A percentile compares a stretch with the other conserved stretches of the same genome.
These are phyloP conservation scores for Cucumis cinereus DNA, from an alignment of 306 rosid species.

Conservation along the genomic window DNA sequence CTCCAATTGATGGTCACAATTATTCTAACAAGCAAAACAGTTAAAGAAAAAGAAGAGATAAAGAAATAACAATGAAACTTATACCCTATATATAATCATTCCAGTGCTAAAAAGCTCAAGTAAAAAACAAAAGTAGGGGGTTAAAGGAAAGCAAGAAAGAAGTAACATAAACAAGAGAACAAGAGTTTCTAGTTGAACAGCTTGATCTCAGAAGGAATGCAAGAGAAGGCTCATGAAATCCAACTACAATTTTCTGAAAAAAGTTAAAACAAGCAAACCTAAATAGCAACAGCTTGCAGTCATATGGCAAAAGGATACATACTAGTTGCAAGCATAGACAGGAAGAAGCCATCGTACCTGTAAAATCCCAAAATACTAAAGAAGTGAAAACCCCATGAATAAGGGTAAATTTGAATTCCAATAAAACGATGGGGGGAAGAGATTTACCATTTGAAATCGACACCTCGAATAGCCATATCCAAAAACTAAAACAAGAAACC, in stretches of 20 bases:
- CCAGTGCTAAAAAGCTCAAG: background rate
- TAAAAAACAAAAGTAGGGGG: background rate
- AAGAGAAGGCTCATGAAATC: background rate
- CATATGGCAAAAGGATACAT: conserved; percentile 8
- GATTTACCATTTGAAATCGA: conserved; percentile 91
- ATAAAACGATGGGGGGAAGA: background rate
- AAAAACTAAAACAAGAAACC: background rate
- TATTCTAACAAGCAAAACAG: conserved; percentile 29
- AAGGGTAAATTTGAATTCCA: background rate
- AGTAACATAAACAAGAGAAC: background rate
- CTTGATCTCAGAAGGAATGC: background rate
- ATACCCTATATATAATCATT: background rate
- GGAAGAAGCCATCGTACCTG: conserved; percentile 77
- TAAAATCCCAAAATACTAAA: background rate
- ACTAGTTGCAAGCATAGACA: conserved; percentile 97
- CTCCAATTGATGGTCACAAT: conserved; percentile 87
- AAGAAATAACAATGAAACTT: conserved; percentile 1
- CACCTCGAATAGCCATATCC: conserved; percentile 80
- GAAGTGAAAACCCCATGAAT: background rate
- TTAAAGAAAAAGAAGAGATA: conserved; percentile 10
- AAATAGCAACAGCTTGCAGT: background rate
- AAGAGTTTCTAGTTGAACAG: background rate
- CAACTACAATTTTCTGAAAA: background rate
- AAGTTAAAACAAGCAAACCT: background rate
- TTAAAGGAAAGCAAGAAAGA: too few species aligned